These are phyloP conservation scores for Suhomyces wounanorum DNA, from an alignment of 1,139 yeast genomes.

Conservation along the genomic window DNA sequence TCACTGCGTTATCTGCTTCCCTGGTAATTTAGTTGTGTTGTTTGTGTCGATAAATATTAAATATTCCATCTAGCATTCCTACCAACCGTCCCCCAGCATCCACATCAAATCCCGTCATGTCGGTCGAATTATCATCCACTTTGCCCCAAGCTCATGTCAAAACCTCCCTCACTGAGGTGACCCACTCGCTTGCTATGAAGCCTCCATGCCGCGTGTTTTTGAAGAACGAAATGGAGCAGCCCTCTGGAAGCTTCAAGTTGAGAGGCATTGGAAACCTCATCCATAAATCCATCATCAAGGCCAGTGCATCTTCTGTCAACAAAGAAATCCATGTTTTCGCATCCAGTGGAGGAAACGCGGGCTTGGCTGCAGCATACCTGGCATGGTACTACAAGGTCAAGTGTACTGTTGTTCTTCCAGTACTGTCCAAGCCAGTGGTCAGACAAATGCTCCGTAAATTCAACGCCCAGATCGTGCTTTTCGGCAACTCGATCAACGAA, in stretches of 20 bases:
- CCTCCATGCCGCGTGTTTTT: constrained; percentile 53
- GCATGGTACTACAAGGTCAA: constrained; percentile 45
- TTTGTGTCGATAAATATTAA: background rate
- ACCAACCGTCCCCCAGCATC: background rate
- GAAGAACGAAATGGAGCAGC: constrained; percentile 68
- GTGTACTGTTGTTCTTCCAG: constrained; percentile 71
- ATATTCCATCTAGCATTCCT: background rate
- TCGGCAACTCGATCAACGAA: constrained; percentile 65
- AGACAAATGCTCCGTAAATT: constrained; percentile 35
- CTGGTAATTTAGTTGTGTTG: no score
- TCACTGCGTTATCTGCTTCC: no score
- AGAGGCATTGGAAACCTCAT: constrained; percentile 63
- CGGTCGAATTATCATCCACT: constrained; percentile 6
- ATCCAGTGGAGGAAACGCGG: constrained; percentile 81
- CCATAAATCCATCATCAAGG: constrained; percentile 26
- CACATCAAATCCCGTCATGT: constrained; percentile 1
- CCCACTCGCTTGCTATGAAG: constrained; percentile 28
- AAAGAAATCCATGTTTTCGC: constrained; percentile 52
- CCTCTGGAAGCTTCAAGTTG: constrained; percentile 71
- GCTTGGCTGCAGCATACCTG: constrained; percentile 71
- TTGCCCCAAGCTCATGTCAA: constrained; percentile 34
- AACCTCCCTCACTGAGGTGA: constrained; percentile 46
- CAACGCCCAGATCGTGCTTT: constrained; percentile 56
- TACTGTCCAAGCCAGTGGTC: constrained; percentile 37
- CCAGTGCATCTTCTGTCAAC: constrained; percentile 16